Percentiles rank a stretch among this genome's conserved stretches.
These are phyloP conservation scores for Mycena citricolor DNA, from an alignment of 1,284 basidiomycete species.

Conservation along the genomic window DNA sequence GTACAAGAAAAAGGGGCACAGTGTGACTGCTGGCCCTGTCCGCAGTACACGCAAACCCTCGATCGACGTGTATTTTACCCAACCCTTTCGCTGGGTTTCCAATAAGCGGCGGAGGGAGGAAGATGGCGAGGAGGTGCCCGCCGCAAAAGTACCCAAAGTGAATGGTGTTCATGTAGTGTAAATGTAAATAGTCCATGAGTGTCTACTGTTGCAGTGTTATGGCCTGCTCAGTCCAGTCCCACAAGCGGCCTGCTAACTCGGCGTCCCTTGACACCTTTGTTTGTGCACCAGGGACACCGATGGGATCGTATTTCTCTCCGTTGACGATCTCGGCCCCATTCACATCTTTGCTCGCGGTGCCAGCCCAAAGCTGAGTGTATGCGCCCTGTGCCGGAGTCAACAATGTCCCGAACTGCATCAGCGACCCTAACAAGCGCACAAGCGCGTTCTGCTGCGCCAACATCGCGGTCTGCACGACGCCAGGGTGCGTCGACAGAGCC, in stretches of 20 bases:
- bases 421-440: background rate
- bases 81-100: too few species aligned
- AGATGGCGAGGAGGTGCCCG: too few species aligned
- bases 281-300: background rate
- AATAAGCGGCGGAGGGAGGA: too few species aligned
- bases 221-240: constrained; percentile 15
- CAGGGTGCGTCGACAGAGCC: constrained; percentile 14
- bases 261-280: background rate
- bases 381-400: constrained; percentile 4
- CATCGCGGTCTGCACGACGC: constrained; percentile 7
- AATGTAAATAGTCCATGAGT: too few species aligned
- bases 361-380: constrained; percentile 12
- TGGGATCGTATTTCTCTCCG: constrained; percentile 10
- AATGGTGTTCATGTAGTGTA: too few species aligned
- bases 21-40: too few species aligned
- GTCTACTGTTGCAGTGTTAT: too few species aligned
- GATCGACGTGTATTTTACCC: constrained; percentile 42
- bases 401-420: background rate
- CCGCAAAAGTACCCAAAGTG: too few species aligned
- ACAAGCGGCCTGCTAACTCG: constrained; percentile 2
- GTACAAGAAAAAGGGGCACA: too few species aligned
- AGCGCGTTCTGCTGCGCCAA: background rate
- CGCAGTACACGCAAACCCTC: constrained; percentile 35
- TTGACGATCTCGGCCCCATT: background rate
- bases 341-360: constrained; percentile 6